Evolutionary conservation across 495 filamentous ascomycete genomes (phyloP).

Genomic region (Annulohypoxylon moriforme): DNA sequence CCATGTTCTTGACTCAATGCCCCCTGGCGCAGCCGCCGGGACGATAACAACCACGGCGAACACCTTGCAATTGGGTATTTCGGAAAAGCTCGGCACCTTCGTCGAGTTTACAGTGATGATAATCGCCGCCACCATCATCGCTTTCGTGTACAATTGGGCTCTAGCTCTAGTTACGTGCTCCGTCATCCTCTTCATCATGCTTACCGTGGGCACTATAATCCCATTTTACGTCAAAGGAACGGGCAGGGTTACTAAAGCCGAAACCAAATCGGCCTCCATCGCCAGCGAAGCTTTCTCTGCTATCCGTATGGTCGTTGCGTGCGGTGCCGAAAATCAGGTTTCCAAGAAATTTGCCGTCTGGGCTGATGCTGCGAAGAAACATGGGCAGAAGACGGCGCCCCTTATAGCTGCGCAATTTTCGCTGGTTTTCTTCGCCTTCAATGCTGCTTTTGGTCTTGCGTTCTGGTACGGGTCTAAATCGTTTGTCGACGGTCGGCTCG

Average conservation of each 20-base stretch:
- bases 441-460: conserved; percentile 56
- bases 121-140: conserved; percentile 59
- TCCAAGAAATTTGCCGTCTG: conserved; percentile 63
- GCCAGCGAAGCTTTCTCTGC: conserved; percentile 68
- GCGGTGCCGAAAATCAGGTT: conserved; percentile 69
- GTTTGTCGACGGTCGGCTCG: conserved; percentile 53
- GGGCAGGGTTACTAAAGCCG: conserved; percentile 51
- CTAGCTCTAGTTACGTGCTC: conserved; percentile 68
- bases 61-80: conserved; percentile 68
- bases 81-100: conserved; percentile 62
- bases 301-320: conserved; percentile 71
- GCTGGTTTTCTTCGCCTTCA: conserved; percentile 57
- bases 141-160: conserved; percentile 67
- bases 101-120: conserved; percentile 58
- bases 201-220: conserved; percentile 65
- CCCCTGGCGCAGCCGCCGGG: conserved; percentile 62
- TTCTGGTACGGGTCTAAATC: conserved; percentile 67
- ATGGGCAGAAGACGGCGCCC: conserved; percentile 61
- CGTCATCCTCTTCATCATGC: conserved; percentile 65
- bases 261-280: conserved; percentile 65
- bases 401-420: conserved; percentile 54
- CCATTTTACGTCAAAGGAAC: conserved; percentile 70
- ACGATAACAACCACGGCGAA: conserved; percentile 72
- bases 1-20: conserved; percentile 68
- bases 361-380: conserved; percentile 66